Percentiles rank a stretch among this genome's conserved stretches.
Conservation (phyloP, 805 yeast species). For the Blastobotrys parvus region DNA sequence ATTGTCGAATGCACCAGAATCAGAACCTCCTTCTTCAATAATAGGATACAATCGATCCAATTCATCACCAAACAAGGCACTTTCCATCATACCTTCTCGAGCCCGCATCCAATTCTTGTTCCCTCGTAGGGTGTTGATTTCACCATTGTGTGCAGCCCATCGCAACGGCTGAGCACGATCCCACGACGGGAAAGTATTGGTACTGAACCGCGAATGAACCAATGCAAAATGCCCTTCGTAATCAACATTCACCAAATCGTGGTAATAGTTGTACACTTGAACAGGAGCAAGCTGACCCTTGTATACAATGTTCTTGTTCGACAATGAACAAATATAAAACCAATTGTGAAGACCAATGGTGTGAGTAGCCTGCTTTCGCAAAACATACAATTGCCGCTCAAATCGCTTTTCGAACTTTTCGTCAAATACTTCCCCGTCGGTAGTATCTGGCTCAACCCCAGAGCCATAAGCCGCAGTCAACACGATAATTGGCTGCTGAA, state of each 20-base stretch:
- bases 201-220: conserved; percentile 95
- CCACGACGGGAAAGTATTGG: conserved; percentile 99
- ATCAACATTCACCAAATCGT: conserved; percentile 84
- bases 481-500: conserved; percentile 89
- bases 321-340: conserved; percentile 93
- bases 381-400: conserved; percentile 74
- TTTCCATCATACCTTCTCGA: conserved; percentile 92
- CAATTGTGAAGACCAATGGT: conserved; percentile 91
- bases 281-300: conserved; percentile 97
- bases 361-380: conserved; percentile 84
- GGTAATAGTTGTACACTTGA: conserved; percentile 91
- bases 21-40: conserved; percentile 98
- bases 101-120: conserved; percentile 99
- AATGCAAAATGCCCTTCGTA: conserved; percentile 93
- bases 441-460: conserved; percentile 26
- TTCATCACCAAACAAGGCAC: conserved; percentile 81
- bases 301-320: conserved; percentile 84
- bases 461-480: conserved; percentile 42
- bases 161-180: conserved; percentile 98
- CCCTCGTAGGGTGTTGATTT: conserved; percentile 93
- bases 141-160: conserved; percentile 98
- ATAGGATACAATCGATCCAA: conserved; percentile 87
- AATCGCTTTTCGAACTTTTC: conserved; percentile 51
- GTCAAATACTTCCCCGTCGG: conserved; percentile 45
- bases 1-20: conserved; percentile 95